Evolutionary conservation across 2,329 filamentous ascomycete genomes (phyloP), one percentile per base, ranked within the genome.

Genomic region (Aureobasidium namibiae): DNA sequence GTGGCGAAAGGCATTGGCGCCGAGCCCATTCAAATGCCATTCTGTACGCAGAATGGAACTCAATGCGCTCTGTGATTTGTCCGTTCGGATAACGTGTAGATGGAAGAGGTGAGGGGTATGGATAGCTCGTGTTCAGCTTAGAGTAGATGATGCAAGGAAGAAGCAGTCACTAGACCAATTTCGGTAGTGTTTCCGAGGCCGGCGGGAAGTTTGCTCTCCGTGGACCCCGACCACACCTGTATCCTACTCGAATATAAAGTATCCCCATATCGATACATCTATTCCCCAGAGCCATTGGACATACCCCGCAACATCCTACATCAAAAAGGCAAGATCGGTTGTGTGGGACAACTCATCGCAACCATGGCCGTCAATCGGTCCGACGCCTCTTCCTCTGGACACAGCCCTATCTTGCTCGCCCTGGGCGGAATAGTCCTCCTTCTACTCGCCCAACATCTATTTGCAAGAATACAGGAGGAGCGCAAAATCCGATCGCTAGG

Each of bases 21-120:
- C 0, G 79, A 80, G 60, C 82, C 85, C 4, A 80, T 92, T 29
- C 82, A 88, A 70, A 89, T 90, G 87, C 78, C 82, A 23, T 90
- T 81, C 72, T 91, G 88, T 72, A 83, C 83, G 31, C 84, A 87
- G 77, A 79, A 78, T 65, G 78, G 81, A 60, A 76, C 76, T 44
- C 76, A 77, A 39, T 80, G 79, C 58, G 70, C 68, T 42, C 64
- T 65, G 54, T 65, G 57, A 57, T 57, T 56, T 36, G 39, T 56
- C 26, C n/a, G 8, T 3, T 56, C 29, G n/a, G 13, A 45, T n/a
- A 11, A 13, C 29, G 18, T 23, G 39, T 44, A 8, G 29, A 24
- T 36, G n/a, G 23, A 14, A n/a, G 34, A 24, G 24, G 39, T 34
- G 52, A 44, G 52, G 52, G 52, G 52, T 56, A 56, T 16, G 23